Evolutionary conservation across 495 filamentous ascomycete genomes (phyloP).

Genomic region (Bombardia bombarda): DNA sequence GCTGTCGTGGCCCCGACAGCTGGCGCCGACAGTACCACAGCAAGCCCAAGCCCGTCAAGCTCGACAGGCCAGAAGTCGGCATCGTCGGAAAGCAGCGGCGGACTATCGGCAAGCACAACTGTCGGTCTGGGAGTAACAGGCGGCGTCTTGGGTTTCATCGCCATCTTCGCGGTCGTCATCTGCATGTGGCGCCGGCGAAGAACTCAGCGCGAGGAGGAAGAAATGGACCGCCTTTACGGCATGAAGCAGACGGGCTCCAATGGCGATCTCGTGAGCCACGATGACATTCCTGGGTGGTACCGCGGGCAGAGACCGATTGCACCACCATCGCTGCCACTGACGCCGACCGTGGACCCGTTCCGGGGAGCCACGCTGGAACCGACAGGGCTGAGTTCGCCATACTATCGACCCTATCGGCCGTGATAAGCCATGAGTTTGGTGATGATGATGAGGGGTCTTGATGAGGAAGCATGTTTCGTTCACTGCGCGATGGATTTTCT

Average conservation of each 20-base stretch:
- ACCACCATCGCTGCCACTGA: constrained; percentile 8
- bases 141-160: constrained; percentile 8
- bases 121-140: constrained; percentile 18
- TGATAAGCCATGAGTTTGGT: neutral
- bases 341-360: neutral
- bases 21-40: neutral
- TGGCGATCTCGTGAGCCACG: constrained; percentile 6
- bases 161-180: constrained; percentile 11
- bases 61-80: constrained; percentile 1
- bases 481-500: no score
- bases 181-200: constrained; percentile 17
- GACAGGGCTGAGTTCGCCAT: constrained; percentile 9
- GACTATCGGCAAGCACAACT: constrained; percentile 10
- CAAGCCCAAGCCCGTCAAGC: neutral
- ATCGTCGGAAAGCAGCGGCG: neutral
- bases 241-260: constrained; percentile 9
- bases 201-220: constrained; percentile 15
- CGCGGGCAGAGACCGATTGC: constrained; percentile 16
- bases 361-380: constrained; percentile 1
- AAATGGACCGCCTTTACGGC: constrained; percentile 23
- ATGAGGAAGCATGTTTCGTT: no score
- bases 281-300: constrained; percentile 25
- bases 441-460: no score
- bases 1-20: neutral
- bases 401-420: constrained; percentile 16